Conservation (phyloP, 2,329 filamentous ascomycete species). For the Aspergillus niger region DNA sequence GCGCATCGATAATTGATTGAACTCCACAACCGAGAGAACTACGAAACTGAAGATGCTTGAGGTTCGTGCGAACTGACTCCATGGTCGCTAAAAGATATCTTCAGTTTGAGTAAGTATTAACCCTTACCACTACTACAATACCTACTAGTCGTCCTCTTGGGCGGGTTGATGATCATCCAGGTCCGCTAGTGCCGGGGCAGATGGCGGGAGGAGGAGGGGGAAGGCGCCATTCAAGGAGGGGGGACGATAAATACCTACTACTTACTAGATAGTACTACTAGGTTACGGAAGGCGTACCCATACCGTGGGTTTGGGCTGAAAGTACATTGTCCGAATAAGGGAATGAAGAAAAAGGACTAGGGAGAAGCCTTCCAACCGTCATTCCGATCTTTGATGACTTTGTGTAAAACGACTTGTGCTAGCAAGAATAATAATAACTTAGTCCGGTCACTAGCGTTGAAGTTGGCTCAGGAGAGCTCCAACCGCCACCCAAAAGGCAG, state of each 20-base stretch:
- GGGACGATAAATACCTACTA: neutral
- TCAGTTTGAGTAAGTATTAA: neutral
- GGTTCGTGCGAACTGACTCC: neutral
- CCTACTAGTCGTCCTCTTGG: neutral
- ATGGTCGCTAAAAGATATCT: neutral
- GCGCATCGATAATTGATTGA: slow-evolving; percentile 9
- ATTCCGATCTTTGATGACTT: neutral
- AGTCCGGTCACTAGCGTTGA: neutral
- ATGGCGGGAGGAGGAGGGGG: neutral
- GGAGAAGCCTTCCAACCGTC: neutral
- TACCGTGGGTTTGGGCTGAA: too few relatives aligned
- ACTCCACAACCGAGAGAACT: slow-evolving; percentile 1
- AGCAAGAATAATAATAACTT: neutral
- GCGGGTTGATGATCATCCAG: neutral
- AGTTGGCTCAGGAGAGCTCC: neutral
- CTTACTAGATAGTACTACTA: neutral
- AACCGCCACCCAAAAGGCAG: neutral
- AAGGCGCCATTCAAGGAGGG: neutral
- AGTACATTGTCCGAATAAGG: neutral
- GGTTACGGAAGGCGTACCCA: too few relatives aligned
- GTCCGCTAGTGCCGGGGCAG: neutral
- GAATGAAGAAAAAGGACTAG: neutral
- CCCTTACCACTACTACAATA: neutral
- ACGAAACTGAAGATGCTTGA: neutral
- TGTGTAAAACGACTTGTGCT: neutral